Base-by-base conservation (phyloP, 2,329 filamentous ascomycete genomes). In the Sarocladium strictum region DNA sequence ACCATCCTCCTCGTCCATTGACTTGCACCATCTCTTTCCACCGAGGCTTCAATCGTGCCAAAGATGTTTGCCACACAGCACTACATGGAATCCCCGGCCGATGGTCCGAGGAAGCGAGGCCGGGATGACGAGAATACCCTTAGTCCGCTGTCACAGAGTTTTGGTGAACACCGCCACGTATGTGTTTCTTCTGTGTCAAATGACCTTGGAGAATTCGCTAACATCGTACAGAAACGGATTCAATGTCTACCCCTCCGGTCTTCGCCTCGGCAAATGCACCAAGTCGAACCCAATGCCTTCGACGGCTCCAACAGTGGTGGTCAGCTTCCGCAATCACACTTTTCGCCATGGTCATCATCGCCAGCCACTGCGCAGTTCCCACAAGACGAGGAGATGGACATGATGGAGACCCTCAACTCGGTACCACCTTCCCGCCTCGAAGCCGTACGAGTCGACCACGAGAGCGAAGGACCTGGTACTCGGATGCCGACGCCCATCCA, bases 401-500 rank as follows among this genome's bases (percentile, higher is more conserved):
- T 81, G 78, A 71, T 71, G 61, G 72, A 77, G 35, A 38, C 54
- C 35, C 17, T 35, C 21, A 21, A 47, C 40, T 53, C 50, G 12
- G 50, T 33, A 29, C 50, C 50, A 6, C 50, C 53, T 19, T 55
- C 59, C 54, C 54, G 60, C 24, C 21, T 53, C 11, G 50, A 40
- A 23, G 50, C 50, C 12, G 32, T 53, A 5, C 50, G 21, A 17
- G 40, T 53, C 32, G 50, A 53, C 11, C 19, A 40, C 15, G 21
- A 38, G 19, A 27, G 27, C 26, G 50, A 27, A 21, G 27, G n/a
- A 37, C 27, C n/a, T 17, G 50, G 32, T 9, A 33, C 33, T 55
- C 78, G 80, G 49, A 76, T 83, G 66, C 80, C 80, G 2, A 83
- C 81, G 2, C 80, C 80, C 2, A 82, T 83, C n/a, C 76, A 83